Evolutionary conservation across 2,329 filamentous ascomycete genomes (phyloP).

Genomic region (Elsinoe arachidis): DNA sequence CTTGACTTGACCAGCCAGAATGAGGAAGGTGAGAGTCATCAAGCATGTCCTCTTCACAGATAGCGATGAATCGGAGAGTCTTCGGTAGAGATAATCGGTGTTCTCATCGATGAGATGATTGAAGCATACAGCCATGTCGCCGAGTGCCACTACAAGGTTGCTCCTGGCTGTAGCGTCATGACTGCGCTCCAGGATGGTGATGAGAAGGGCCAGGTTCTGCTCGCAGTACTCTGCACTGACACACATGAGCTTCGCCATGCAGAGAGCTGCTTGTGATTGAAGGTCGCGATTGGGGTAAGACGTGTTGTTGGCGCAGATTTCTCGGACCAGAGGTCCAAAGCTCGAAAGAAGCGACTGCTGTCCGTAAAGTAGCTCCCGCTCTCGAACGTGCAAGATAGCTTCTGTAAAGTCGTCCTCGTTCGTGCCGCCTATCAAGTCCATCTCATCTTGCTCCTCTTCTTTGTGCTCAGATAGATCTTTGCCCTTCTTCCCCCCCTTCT

Average conservation of each 20-base stretch:
- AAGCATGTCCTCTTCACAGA: constrained; percentile 95
- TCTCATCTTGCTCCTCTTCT: constrained; percentile 66
- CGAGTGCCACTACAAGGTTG: constrained; percentile 92
- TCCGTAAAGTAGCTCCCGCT: constrained; percentile 76
- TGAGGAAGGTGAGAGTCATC: constrained; percentile 97
- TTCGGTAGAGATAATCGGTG: constrained; percentile 92
- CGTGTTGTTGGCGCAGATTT: constrained; percentile 92
- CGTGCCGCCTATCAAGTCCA: constrained; percentile 93
- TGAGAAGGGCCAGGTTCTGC: constrained; percentile 79
- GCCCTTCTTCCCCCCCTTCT: constrained; percentile 36
- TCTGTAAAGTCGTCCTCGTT: constrained; percentile 91
- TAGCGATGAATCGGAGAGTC: constrained; percentile 77
- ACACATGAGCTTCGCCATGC: constrained; percentile 97
- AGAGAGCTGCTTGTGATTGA: constrained; percentile 87
- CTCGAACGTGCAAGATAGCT: constrained; percentile 73
- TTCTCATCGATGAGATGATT: constrained; percentile 99
- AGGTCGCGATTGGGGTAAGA: constrained; percentile 82
- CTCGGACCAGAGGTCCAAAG: constrained; percentile 83
- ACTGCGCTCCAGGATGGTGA: constrained; percentile 95
- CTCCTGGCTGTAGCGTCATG: constrained; percentile 86
- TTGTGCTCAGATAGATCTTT: constrained; percentile 44
- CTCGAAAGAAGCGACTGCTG: constrained; percentile 75
- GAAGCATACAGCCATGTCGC: constrained; percentile 99
- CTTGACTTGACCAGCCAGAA: constrained; percentile 95
- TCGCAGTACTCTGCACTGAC: constrained; percentile 96